These are phyloP conservation scores for Yamadazyma taylorii DNA, from an alignment of 1,139 yeast genomes.

Conservation along the genomic window DNA sequence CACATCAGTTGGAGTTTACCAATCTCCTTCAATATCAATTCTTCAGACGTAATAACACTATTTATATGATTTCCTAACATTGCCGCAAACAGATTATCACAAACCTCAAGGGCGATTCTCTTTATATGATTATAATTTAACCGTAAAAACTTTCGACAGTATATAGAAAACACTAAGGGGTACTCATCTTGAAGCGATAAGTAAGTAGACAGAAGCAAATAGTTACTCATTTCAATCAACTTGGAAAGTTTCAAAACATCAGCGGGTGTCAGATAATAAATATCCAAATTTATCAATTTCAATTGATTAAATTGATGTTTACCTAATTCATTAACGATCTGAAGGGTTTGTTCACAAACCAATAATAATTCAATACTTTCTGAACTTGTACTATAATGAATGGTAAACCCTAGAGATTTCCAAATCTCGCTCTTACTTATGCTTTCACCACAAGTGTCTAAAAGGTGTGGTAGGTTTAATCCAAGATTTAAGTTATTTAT, in stretches of 20 bases:
- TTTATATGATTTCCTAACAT: background rate
- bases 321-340: background rate
- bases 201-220: constrained; percentile 29
- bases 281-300: constrained; percentile 1
- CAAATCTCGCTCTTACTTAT: background rate
- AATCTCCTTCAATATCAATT: background rate
- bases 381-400: background rate
- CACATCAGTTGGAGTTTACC: too few relatives aligned
- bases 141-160: constrained; percentile 30
- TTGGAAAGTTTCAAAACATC: background rate
- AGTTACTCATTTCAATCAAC: constrained; percentile 26
- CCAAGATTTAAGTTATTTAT: background rate
- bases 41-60: background rate
- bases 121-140: constrained; percentile 23
- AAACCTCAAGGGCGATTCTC: background rate
- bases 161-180: constrained; percentile 40
- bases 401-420: background rate
- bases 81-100: background rate
- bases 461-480: background rate
- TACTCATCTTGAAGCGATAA: constrained; percentile 28
- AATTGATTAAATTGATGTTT: constrained; percentile 2
- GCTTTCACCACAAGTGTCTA: background rate
- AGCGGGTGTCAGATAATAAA: constrained; percentile 3
- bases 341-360: background rate
- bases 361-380: constrained; percentile 1